Evolutionary conservation across 306 rosid genomes (phyloP).

Genomic region (Purshia tridentata): DNA sequence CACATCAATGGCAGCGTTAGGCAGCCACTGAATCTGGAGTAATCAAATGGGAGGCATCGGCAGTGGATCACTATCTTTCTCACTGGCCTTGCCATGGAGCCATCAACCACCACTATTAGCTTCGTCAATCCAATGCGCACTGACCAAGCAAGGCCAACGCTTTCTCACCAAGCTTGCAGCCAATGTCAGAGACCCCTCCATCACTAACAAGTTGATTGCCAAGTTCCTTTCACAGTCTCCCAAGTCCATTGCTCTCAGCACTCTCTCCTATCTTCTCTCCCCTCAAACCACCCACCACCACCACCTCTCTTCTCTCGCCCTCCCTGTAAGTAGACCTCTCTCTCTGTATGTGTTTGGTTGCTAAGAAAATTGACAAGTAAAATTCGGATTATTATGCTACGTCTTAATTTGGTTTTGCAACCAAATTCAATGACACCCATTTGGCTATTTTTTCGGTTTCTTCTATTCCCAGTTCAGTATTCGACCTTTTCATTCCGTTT

Average conservation of each 20-base stretch:
- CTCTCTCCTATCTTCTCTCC: constrained; percentile 70
- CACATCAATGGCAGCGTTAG: no score
- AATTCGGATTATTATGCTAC: background rate
- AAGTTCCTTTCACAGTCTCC: constrained; percentile 52
- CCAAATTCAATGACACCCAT: background rate
- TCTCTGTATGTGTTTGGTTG: background rate
- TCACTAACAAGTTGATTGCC: constrained; percentile 44
- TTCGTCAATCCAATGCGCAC: constrained; percentile 24
- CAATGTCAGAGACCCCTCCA: constrained; percentile 34
- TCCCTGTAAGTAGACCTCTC: constrained; percentile 40
- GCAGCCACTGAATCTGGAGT: background rate
- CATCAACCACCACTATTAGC: background rate
- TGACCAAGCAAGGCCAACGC: constrained; percentile 66
- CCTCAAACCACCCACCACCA: constrained; percentile 46
- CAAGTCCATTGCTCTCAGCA: constrained; percentile 57
- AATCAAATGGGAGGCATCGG: constrained; percentile 18
- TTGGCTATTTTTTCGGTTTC: background rate
- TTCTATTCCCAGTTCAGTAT: no score
- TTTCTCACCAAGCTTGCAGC: constrained; percentile 61
- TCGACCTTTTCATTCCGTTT: no score
- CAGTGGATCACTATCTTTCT: constrained; percentile 6
- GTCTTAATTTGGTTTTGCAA: background rate
- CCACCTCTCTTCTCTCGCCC: constrained; percentile 58
- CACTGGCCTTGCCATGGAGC: constrained; percentile 7
- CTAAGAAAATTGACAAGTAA: background rate